Percentiles rank a stretch among this genome's conserved stretches.
Conservation (phyloP, 257 asterid species). For the Ballota nigra region DNA sequence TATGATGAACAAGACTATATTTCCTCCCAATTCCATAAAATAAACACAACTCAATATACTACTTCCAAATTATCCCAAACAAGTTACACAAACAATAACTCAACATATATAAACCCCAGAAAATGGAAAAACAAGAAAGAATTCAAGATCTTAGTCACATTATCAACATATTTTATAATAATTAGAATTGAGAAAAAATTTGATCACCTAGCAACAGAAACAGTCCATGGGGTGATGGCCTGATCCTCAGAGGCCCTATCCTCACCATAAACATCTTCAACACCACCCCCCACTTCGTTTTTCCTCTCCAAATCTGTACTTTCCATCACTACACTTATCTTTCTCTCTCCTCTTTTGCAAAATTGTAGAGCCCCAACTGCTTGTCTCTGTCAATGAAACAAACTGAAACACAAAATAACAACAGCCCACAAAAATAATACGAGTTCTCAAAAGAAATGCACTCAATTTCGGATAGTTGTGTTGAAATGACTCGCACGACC, state of each 20-base stretch:
- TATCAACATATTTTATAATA: neutral
- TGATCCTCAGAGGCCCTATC: conserved; percentile 89
- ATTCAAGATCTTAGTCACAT: neutral
- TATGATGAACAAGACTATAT: neutral
- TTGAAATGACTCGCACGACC: neutral
- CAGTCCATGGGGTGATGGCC: conserved; percentile 81
- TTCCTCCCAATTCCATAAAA: neutral
- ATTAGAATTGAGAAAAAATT: neutral
- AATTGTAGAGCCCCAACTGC: conserved; percentile 31
- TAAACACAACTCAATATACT: neutral
- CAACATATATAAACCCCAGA: neutral
- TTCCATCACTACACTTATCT: conserved; percentile 44
- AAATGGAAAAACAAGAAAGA: neutral
- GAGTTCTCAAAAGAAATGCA: neutral
- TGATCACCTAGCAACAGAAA: conserved; percentile 81
- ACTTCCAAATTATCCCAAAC: neutral
- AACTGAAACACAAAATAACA: conserved; percentile 41
- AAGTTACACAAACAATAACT: neutral
- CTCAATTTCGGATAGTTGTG: neutral
- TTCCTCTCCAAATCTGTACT: conserved; percentile 57
- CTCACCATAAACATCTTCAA: conserved; percentile 79
- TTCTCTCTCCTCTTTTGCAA: conserved; percentile 31
- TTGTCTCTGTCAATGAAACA: conserved; percentile 58
- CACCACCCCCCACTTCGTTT: conserved; percentile 76
- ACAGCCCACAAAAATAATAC: conserved; percentile 23